phyloP scores from a whole-genome alignment of 1,284 basidiomycete genomes.

The Ustilago nuda region DNA sequence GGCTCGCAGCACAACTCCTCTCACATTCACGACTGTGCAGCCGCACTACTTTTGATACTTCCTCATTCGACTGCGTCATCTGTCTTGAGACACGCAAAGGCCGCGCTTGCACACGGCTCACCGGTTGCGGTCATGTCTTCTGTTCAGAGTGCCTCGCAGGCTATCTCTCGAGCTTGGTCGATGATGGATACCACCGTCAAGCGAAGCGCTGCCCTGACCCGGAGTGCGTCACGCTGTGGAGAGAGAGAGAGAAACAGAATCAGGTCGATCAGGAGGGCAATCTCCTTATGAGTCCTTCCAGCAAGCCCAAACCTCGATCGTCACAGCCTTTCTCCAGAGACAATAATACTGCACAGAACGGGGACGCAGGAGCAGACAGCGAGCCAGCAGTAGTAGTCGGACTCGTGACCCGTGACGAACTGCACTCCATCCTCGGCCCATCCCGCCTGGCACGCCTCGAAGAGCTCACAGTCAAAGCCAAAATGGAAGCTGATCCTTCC shows the following conservation, averaged over 20 bases:
- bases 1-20: constrained; percentile 32
- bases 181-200: constrained; percentile 48
- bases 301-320: neutral
- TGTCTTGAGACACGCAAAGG: constrained; percentile 55
- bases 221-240: constrained; percentile 46
- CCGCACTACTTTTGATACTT: constrained; percentile 39
- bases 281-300: constrained; percentile 8
- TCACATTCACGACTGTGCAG: constrained; percentile 40
- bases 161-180: constrained; percentile 46
- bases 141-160: constrained; percentile 47
- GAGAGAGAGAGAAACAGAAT: constrained; percentile 41
- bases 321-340: neutral
- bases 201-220: constrained; percentile 51
- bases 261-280: constrained; percentile 46
- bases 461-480: constrained; percentile 40
- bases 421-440: constrained; percentile 25
- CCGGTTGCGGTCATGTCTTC: constrained; percentile 51
- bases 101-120: constrained; percentile 31
- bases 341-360: neutral
- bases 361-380: neutral
- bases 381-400: constrained; percentile 16
- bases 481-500: constrained; percentile 50
- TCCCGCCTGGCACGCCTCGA: constrained; percentile 31
- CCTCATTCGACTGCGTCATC: constrained; percentile 52
- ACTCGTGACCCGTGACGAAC: constrained; percentile 31